Percentiles rank a stretch among this genome's conserved stretches.
Evolutionary conservation across 2,329 filamentous ascomycete genomes (phyloP).

Genomic region (Alternaria angustiovoidea): DNA sequence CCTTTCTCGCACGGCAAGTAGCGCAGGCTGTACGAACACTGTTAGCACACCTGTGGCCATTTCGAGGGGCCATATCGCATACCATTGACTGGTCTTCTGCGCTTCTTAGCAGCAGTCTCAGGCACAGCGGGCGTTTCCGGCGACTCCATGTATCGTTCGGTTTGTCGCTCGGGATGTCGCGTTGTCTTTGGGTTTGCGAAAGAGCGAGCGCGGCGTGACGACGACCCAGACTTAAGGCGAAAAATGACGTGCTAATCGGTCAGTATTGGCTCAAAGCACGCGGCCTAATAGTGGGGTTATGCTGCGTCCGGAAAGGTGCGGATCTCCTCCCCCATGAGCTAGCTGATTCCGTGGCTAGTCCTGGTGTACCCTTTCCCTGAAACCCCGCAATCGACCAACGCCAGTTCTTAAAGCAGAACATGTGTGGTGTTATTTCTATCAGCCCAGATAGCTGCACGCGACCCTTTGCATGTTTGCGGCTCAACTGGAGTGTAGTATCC

Average conservation of each 20-base stretch:
- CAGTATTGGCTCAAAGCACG: conserved; percentile 17
- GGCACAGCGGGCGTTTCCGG: conserved; percentile 17
- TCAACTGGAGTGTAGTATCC: background rate
- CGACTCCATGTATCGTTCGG: conserved; percentile 21
- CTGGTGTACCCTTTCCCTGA: background rate
- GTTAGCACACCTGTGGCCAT: conserved; percentile 11
- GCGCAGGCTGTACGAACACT: conserved; percentile 20
- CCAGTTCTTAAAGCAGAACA: background rate
- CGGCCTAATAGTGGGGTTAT: conserved; percentile 10
- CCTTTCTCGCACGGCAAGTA: conserved; percentile 31
- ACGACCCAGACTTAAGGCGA: conserved; percentile 21
- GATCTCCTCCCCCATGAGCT: background rate
- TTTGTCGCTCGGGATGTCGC: conserved; percentile 24
- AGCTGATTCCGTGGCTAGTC: background rate
- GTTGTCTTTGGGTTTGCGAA: conserved; percentile 16
- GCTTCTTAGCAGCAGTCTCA: conserved; percentile 29
- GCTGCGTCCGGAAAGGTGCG: conserved; percentile 3
- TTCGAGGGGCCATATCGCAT: conserved; percentile 11
- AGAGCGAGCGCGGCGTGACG: conserved; percentile 11
- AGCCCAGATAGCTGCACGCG: background rate
- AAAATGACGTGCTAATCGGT: conserved; percentile 21
- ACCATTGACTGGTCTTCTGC: conserved; percentile 40
- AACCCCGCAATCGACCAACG: background rate
- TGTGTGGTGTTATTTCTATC: background rate
- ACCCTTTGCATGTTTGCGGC: background rate